Percentiles rank a stretch among this genome's conserved stretches.
Conservation (phyloP, 352 stramenopile genomes). For the Phytophthora citrophthora region DNA sequence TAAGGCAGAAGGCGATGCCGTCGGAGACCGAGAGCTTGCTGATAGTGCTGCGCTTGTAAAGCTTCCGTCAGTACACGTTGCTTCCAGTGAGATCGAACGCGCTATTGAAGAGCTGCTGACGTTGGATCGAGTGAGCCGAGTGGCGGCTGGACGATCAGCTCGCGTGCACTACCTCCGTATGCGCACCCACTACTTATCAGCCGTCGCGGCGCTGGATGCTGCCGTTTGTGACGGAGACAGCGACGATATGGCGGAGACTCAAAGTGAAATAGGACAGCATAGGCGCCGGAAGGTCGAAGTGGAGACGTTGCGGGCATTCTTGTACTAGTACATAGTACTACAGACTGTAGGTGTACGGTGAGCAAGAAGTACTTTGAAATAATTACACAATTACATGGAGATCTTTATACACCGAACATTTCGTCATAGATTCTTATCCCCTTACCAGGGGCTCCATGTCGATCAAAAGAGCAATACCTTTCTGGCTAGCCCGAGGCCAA, state of each 20-base stretch:
- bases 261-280: conserved; percentile 65
- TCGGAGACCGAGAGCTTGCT: conserved; percentile 7
- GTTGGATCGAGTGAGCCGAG: conserved; percentile 60
- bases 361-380: too few species aligned
- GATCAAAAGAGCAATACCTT: too few species aligned
- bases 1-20: not conserved
- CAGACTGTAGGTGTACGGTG: too few species aligned
- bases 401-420: too few species aligned
- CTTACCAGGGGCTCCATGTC: too few species aligned
- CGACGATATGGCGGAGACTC: conserved; percentile 51
- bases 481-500: too few species aligned
- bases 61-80: conserved; percentile 57
- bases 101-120: conserved; percentile 50
- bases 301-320: conserved; percentile 65
- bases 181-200: conserved; percentile 72
- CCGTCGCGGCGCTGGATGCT: conserved; percentile 65
- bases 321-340: conserved; percentile 41
- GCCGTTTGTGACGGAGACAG: conserved; percentile 67
- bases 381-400: too few species aligned
- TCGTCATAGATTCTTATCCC: too few species aligned
- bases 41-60: conserved; percentile 28
- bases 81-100: conserved; percentile 59
- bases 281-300: conserved; percentile 63
- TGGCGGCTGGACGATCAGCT: conserved; percentile 57
- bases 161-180: conserved; percentile 68